Conservation (phyloP, 345 rosid genomes). For the Punica granatum region DNA sequence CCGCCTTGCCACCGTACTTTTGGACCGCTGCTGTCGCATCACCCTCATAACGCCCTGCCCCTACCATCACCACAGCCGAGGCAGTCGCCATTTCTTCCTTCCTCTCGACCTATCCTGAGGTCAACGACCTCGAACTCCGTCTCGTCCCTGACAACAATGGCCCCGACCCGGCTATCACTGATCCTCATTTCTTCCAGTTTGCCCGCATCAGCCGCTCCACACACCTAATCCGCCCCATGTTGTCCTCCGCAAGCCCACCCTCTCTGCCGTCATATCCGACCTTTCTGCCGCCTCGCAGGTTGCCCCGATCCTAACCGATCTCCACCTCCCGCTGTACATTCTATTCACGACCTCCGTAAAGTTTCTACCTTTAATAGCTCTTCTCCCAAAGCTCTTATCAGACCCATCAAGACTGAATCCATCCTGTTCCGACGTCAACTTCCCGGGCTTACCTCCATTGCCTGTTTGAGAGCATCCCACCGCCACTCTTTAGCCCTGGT, state of each 20-base stretch:
- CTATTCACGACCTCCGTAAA: constrained; percentile 22
- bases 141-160: constrained; percentile 15
- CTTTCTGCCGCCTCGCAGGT: constrained; percentile 12
- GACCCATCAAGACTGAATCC: background rate
- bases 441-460: constrained; percentile 27
- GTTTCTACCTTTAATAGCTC: constrained; percentile 17
- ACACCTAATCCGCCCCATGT: constrained; percentile 24
- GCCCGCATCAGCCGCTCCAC: constrained; percentile 25
- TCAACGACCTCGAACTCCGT: constrained; percentile 18
- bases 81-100: constrained; percentile 22
- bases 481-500: constrained; percentile 17
- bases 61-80: constrained; percentile 32
- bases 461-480: constrained; percentile 30
- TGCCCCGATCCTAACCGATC: constrained; percentile 13
- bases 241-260: constrained; percentile 15
- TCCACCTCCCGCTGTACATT: constrained; percentile 21
- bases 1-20: constrained; percentile 27
- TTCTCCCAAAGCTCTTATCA: constrained; percentile 3
- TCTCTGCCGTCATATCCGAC: constrained; percentile 27
- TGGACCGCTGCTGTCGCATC: constrained; percentile 18
- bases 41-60: constrained; percentile 31
- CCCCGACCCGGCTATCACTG: constrained; percentile 1
- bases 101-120: constrained; percentile 23
- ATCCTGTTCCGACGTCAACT: constrained; percentile 7
- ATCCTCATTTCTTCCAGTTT: constrained; percentile 32